phyloP scores from a whole-genome alignment of 1,284 basidiomycete genomes.

The Phlebopus sp. region DNA sequence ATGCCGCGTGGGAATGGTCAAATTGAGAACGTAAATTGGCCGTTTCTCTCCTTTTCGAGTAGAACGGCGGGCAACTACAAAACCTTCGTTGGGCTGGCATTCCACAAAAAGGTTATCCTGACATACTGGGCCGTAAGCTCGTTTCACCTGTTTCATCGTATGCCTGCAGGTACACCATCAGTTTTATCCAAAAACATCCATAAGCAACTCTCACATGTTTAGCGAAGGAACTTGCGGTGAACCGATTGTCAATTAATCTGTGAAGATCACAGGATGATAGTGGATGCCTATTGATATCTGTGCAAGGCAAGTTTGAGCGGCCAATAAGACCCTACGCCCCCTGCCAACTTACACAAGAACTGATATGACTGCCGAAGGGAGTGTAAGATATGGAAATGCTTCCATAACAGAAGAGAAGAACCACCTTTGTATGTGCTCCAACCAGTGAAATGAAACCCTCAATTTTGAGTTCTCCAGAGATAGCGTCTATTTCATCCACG shows the following conservation, averaged over 20 bases:
- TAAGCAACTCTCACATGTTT: constrained; percentile 53
- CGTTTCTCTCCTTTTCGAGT: constrained; percentile 73
- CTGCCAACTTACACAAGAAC: constrained; percentile 65
- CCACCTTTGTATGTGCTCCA: constrained; percentile 71
- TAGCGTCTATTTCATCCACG: constrained; percentile 60
- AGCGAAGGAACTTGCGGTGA: constrained; percentile 65
- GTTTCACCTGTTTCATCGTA: constrained; percentile 59
- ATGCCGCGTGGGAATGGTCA: constrained; percentile 59
- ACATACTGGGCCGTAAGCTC: constrained; percentile 43
- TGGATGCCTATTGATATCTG: constrained; percentile 83
- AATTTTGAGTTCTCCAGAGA: constrained; percentile 50
- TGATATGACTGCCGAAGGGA: constrained; percentile 61
- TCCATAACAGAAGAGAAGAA: constrained; percentile 16
- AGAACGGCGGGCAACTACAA: constrained; percentile 57
- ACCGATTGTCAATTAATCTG: constrained; percentile 62
- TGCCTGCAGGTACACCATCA: constrained; percentile 41
- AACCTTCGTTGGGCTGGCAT: constrained; percentile 13
- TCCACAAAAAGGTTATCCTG: constrained; percentile 6
- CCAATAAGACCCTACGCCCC: constrained; percentile 1
- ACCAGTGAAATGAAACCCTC: constrained; percentile 81
- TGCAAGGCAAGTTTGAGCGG: constrained; percentile 1
- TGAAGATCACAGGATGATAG: constrained; percentile 69
- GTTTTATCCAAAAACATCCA: background rate
- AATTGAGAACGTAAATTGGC: constrained; percentile 78
- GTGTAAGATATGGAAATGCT: constrained; percentile 16